Base-by-base conservation (phyloP, 2,329 filamentous ascomycete species). In the Epicoccum sorghinum region DNA sequence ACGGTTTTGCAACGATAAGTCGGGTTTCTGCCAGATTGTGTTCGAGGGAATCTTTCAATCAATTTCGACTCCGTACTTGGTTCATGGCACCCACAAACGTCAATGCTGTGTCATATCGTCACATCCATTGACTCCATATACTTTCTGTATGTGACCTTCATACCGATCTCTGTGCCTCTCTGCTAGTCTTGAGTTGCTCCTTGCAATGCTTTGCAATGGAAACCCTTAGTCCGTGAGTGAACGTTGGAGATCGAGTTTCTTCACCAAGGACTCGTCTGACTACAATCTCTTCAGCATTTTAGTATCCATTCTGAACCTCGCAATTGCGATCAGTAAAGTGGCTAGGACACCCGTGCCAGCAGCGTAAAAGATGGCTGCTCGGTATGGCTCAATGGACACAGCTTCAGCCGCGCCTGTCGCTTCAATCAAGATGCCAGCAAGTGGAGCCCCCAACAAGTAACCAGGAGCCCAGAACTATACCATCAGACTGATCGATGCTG, bases 291-390 rank as follows among this genome's bases (percentile, higher is more conserved):
- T 30, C 5, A 43, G 18, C 10, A 32, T 23, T 10, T 46, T 46
- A 3, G 5, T 37, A 4, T 46, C 43, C 33, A 36, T 10, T 0
- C 23, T 30, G 4, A 45, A 32, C 10, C 32, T 10, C 25, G 42
- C 30, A 9, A 12, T 22, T 25, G 24, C 22, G 7, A 45, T 24
- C 18, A 45, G 22, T 7, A 36, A 13, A 3, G 32, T 48, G 13
- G 66, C 65, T 4, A 59, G 41, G 8, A 59, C 61, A 10, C 66
- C 66, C 3, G 65, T 60, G 5, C 62, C 65, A 13, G 67, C 67
- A 33, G 69, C 68, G 25, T 68, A 72, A 50, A 69, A 68, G 4
- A 71, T 72, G 8, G 67, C 66, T 14, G 68, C 67, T 12, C 68
- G 60, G 44, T 70, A 70, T 0, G 64, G 61, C 2, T 61, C 57